These are phyloP conservation scores for Yamadazyma atmosphaerica DNA, from an alignment of 1,139 yeast genomes.

Conservation along the genomic window DNA sequence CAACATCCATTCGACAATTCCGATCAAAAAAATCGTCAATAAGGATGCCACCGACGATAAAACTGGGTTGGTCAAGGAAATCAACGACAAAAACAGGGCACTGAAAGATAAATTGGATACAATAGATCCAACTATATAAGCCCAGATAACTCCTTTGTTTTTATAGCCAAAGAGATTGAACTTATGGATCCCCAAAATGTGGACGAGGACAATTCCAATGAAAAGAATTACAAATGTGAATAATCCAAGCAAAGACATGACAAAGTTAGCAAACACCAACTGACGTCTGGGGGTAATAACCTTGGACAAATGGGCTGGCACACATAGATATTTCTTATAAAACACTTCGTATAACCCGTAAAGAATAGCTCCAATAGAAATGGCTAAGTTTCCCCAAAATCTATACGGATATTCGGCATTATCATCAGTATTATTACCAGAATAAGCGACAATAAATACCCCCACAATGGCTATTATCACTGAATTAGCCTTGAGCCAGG, in stretches of 20 bases:
- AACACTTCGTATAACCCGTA: constrained; percentile 86
- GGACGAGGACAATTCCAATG: constrained; percentile 48
- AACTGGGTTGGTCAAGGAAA: constrained; percentile 86
- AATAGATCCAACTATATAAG: constrained; percentile 50
- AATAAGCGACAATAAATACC: constrained; percentile 77
- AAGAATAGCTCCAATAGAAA: constrained; percentile 74
- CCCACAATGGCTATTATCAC: constrained; percentile 74
- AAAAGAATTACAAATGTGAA: constrained; percentile 55
- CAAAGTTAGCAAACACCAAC: constrained; percentile 47
- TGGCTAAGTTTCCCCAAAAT: constrained; percentile 68
- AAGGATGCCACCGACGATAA: constrained; percentile 80
- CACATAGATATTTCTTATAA: constrained; percentile 74
- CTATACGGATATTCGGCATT: constrained; percentile 55
- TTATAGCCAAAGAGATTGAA: constrained; percentile 55
- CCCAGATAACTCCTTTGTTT: constrained; percentile 40
- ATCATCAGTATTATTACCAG: constrained; percentile 43
- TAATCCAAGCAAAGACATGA: constrained; percentile 58
- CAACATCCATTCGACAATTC: constrained; percentile 72
- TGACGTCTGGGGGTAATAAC: constrained; percentile 49
- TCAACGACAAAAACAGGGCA: constrained; percentile 70
- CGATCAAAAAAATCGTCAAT: constrained; percentile 77
- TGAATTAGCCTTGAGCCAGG: constrained; percentile 65
- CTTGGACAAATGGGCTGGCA: constrained; percentile 55
- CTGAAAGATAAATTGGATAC: constrained; percentile 68
- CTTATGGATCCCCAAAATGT: constrained; percentile 56